These are phyloP conservation scores for Drosera spatulata DNA, from an alignment of 179 eudicot genomes.

Conservation along the genomic window DNA sequence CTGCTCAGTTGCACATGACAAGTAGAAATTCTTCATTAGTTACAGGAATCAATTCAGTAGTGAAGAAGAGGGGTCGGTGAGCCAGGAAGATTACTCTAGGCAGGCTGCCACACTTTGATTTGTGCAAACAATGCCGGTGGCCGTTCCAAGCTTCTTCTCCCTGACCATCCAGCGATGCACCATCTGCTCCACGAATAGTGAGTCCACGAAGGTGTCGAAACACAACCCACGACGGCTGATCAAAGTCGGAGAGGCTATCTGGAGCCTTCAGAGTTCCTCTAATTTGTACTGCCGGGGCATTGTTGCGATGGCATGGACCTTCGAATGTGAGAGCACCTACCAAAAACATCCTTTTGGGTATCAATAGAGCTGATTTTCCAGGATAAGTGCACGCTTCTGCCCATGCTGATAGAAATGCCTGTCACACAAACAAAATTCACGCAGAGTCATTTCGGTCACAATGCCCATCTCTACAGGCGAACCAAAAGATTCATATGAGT, in stretches of 20 bases:
- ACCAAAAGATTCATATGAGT: too few species aligned
- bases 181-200: neutral
- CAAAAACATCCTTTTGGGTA: slow-evolving; percentile 5
- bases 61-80: too few species aligned
- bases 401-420: slow-evolving; percentile 12
- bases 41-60: neutral
- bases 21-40: neutral
- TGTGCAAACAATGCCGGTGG: neutral
- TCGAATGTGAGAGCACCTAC: slow-evolving; percentile 3
- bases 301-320: slow-evolving; percentile 6
- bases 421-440: too few species aligned
- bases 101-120: neutral
- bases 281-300: neutral
- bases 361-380: slow-evolving; percentile 1
- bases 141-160: slow-evolving; percentile 6
- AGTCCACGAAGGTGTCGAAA: neutral
- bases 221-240: neutral
- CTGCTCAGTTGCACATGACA: neutral
- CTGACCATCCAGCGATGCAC: slow-evolving; percentile 4
- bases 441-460: too few species aligned
- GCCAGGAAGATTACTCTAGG: slow-evolving; percentile 3
- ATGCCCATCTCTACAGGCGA: too few species aligned
- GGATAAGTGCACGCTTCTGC: slow-evolving; percentile 3
- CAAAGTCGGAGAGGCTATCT: neutral
- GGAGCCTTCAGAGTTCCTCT: slow-evolving; percentile 7